Conservation (phyloP, 345 rosid species). For the Ceriops decandra region DNA sequence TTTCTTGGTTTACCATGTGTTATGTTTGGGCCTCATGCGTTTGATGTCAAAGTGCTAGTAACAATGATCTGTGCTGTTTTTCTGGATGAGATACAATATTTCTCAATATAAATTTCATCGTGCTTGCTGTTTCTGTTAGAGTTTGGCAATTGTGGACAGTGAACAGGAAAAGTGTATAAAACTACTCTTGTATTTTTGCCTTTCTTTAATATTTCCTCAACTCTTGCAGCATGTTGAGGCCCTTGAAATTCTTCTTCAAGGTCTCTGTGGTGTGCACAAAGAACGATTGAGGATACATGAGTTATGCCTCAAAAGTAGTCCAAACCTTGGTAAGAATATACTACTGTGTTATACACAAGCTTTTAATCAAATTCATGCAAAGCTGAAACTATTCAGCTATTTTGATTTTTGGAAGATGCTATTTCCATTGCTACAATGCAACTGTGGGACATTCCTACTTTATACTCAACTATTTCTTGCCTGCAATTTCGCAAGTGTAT, state of each 20-base stretch:
- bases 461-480: background rate
- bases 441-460: background rate
- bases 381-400: background rate
- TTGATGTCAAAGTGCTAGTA: too few relatives aligned
- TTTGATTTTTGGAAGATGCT: background rate
- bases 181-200: background rate
- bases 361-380: background rate
- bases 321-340: conserved; percentile 57
- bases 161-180: too few relatives aligned
- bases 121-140: too few relatives aligned
- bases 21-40: too few relatives aligned
- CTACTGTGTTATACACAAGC: background rate
- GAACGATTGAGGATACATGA: conserved; percentile 88
- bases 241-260: conserved; percentile 96
- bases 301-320: conserved; percentile 68
- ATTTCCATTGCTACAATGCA: background rate
- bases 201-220: too few relatives aligned
- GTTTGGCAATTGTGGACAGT: too few relatives aligned
- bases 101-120: too few relatives aligned
- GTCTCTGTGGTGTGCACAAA: conserved; percentile 93
- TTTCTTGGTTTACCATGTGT: too few relatives aligned
- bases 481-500: too few relatives aligned
- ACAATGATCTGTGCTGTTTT: too few relatives aligned
- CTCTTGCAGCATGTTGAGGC: conserved; percentile 86
- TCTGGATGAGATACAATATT: background rate